Evolutionary conservation across 1,284 basidiomycete species (phyloP), one percentile per base, ranked within the genome.

Genomic region (Ceratobasidium sp.): DNA sequence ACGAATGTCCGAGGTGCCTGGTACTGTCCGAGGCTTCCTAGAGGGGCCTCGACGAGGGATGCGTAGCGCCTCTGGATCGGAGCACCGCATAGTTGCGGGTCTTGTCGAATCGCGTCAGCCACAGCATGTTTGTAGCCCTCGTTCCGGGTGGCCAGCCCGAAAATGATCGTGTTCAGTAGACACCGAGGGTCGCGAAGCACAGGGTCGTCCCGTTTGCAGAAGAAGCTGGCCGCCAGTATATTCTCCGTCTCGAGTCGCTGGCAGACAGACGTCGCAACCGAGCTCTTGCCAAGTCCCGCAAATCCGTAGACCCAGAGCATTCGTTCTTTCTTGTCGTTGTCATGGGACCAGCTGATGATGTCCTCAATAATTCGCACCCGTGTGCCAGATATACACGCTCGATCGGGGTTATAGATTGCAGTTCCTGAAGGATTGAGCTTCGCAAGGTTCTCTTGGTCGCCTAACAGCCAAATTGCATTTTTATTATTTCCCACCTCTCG

Each of bases 191-290:
- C 65, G 14, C 39, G 34, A 1, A 56, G 24, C 13, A 8, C 51
- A 16, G 65, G n/a, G 31, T 54, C 37, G 22, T 68, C 65, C 4
- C 65, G 65, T 22, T 68, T 68, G 65, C 65, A 68, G 37, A 68
- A 68, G 51, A 68, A 68, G 31, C 29, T 41, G 2, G 34, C 51
- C 2, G 34, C 49, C 6, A 54, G 51, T 1, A 24, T 39, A 11
- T 48, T 34, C 29, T 24, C 34, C 7, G 56, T 51, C 19, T 37
- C 22, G 13, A 54, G 39, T 27, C n/a, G 49, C 11, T 54, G n/a
- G 27, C 65, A 68, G 2, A 68, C 49, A 0, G 65, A 68, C 9
- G 51, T 14, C 2, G 65, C 27, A 2, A 68, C 22, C 6, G 65
- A n/a, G 22, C 65, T 68, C 34, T 68, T 68, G 0, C 65, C 65